phyloP scores from a whole-genome alignment of 2,329 filamentous ascomycete species.

The Talaromyces sp. region DNA sequence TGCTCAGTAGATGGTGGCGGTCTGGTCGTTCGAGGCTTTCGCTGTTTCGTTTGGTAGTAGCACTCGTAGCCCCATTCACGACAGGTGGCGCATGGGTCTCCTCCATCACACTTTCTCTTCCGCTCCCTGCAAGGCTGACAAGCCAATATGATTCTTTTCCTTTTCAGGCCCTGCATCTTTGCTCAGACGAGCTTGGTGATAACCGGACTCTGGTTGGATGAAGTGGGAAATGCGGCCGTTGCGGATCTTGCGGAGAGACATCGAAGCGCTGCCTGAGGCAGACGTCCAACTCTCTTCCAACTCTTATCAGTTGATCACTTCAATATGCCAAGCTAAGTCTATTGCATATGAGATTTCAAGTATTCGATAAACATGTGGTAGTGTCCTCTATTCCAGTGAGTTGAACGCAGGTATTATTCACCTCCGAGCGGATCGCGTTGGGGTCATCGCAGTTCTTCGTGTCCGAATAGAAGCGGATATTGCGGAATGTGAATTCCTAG shows the following conservation, averaged over 20 bases:
- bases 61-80: constrained; percentile 33
- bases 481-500: not conserved
- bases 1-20: constrained; percentile 2
- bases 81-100: constrained; percentile 31
- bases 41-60: constrained; percentile 21
- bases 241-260: constrained; percentile 10
- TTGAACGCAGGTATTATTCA: too few species aligned
- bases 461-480: not conserved
- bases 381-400: too few species aligned
- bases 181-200: not conserved
- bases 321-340: too few species aligned
- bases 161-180: constrained; percentile 17
- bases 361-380: too few species aligned
- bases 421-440: too few species aligned
- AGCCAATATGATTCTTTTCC: constrained; percentile 27
- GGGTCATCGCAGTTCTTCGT: not conserved
- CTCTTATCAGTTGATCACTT: too few species aligned
- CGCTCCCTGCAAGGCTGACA: constrained; percentile 34
- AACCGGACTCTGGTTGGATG: not conserved
- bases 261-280: not conserved
- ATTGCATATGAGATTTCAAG: too few species aligned
- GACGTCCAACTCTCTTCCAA: too few species aligned
- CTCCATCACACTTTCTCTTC: constrained; percentile 34
- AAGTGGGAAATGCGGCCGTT: constrained; percentile 1
- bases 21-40: constrained; percentile 8